Base-by-base conservation (phyloP, 257 asterid genomes). In the Solanum gracilifrons region DNA sequence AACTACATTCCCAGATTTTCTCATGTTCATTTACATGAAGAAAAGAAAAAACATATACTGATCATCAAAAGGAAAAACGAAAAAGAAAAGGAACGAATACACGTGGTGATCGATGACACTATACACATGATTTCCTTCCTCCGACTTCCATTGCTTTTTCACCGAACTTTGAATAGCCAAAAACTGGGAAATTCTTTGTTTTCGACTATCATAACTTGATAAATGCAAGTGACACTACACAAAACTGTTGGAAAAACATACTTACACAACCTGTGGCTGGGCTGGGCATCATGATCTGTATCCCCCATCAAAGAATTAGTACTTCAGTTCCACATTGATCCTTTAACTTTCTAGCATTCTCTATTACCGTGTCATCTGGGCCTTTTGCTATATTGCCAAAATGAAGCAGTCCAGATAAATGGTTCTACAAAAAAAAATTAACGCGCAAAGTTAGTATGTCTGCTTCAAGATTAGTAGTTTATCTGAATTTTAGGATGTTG, bases 341-440 rank as follows among this genome's bases (percentile, higher is more conserved):
- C 55, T 83, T 85, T 83, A 88, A 33, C 85, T 74, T 80, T 84
- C 88, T 83, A 71, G 46, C 87, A 43, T 80, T 86, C 90, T 85
- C 13, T 87, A 72, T 84, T 55, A 33, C 29, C 7, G 41, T 33
- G 36, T 48, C 35, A 46, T 73, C 72, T 25, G 68, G 46, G n/a
- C 71, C 25, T 27, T 10, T 85, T 58, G 82, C 66, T 29, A 43
- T 74, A 43, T 37, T 58, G 68, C 23, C 27, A 80, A 86, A 48
- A 48, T 23, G 48, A 73, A 33, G 83, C 84, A 48, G 55, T 80
- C 51, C 41, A 18, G 69, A 48, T 10, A 48, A 29, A 77, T 77
- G n/a, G n/a, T 77, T 41, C 84, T 13, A 77, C 36, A n/a, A 77
- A 1, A 71, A 71, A 9, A 75, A 11, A 7, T 37, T 12, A 75